Evolutionary conservation across 768 basidiomycete genomes (phyloP), one percentile per base, ranked within the genome.

Genomic region (Lentinula detonsa): DNA sequence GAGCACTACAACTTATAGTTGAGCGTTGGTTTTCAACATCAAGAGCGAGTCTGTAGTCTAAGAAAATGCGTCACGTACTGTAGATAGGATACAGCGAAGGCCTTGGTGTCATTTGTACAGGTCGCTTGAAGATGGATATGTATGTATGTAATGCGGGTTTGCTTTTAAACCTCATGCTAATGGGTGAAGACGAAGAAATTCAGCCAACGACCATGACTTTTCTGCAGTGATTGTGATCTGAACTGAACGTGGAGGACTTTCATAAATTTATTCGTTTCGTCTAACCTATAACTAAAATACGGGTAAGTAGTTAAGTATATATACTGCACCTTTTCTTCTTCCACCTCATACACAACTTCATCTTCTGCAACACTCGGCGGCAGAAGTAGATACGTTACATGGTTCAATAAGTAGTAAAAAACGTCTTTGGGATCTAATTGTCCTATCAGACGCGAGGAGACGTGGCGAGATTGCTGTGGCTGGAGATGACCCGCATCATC

Each of bases 1-100:
- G 80, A 83, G 65, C 79, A 82, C 72, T 83, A 83, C 61, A 39
- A 42, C 37, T 28, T 28, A 3, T 21, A 15, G 3, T 13, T 21
- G n/a, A 39, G 31, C 4, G 52, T 3, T 49, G 28, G 28, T 28
- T 28, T 28, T 28, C 28, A 28, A 1, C 28, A 28, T 28, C 28
- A 3, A 28, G 28, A 28, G 28, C 28, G 28, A 28, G 28, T 3
- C 1, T 28, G 28, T 28, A 3, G 28, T 28, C 28, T 28, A 28
- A 4, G 28, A 1, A 28, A 28, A 28, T 28, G 28, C 28, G 28
- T 28, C 2, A 28, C 28, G 28, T 28, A 3, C 28, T 28, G 28
- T 28, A 28, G 3, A 28, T 28, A 28, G 28, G 28, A 28, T 28
- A 28, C 28, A 28, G 28, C 28, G 28, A 28, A 28, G 3, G 28